These are phyloP conservation scores for Luzula sylvatica DNA, from an alignment of 176 grass and related monocot species.

Conservation along the genomic window DNA sequence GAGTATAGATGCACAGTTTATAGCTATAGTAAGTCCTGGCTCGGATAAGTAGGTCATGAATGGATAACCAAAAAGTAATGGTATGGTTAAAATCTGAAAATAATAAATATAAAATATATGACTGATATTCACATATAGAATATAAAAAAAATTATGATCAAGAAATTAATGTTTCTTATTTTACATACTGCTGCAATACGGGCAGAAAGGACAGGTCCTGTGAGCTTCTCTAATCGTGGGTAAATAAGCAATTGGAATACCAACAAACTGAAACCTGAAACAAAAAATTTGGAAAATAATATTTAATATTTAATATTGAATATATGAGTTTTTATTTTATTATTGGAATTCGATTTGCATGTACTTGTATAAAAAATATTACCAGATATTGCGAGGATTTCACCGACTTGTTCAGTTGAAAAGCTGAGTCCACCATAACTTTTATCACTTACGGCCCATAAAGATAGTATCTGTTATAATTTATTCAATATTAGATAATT, in stretches of 20 bases:
- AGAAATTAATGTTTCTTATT: background rate
- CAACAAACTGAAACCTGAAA: conserved; percentile 48
- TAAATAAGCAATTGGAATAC: conserved; percentile 68
- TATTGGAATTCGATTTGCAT: no score
- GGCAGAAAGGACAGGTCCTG: conserved; percentile 42
- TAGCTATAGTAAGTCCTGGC: conserved; percentile 30
- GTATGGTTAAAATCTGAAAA: conserved; percentile 59
- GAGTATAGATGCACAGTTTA: conserved; percentile 53
- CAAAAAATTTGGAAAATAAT: background rate
- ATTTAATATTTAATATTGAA: no score
- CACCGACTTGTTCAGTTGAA: conserved; percentile 47
- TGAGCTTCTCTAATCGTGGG: conserved; percentile 28
- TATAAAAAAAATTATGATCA: background rate
- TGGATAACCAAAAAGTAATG: conserved; percentile 62
- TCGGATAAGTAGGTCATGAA: conserved; percentile 67
- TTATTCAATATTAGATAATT: no score
- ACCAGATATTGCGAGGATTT: conserved; percentile 62
- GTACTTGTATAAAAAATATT: no score
- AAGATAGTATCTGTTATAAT: conserved; percentile 50
- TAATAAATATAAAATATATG: conserved; percentile 10
- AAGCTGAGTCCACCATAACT: conserved; percentile 53
- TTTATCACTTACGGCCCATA: conserved; percentile 54
- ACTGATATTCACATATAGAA: background rate
- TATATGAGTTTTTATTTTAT: no score
- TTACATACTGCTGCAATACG: conserved; percentile 39